These are phyloP conservation scores for Phymatotrichopsis omnivora DNA, from an alignment of 2,329 filamentous ascomycete species.

Conservation along the genomic window DNA sequence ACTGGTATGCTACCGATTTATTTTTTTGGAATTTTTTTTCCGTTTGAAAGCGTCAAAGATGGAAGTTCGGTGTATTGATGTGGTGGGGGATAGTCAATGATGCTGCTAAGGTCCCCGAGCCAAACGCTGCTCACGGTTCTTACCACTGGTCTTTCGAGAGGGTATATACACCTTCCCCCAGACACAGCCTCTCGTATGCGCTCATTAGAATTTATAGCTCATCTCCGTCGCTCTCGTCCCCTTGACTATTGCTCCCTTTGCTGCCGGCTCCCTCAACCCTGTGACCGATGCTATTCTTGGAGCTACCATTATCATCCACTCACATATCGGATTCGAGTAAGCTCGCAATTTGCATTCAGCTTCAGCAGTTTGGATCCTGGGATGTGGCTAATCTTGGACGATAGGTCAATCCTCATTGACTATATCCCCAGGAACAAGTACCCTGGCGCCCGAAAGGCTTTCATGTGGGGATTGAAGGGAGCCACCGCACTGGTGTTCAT, in stretches of 20 bases:
- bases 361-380: too few relatives aligned
- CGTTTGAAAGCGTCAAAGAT: conserved; percentile 13
- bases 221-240: conserved; percentile 74
- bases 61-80: conserved; percentile 5
- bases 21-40: too few relatives aligned
- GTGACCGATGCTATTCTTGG: conserved; percentile 77
- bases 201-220: conserved; percentile 35
- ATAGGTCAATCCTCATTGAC: conserved; percentile 57
- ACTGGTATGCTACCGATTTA: conserved; percentile 51
- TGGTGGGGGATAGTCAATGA: conserved; percentile 62
- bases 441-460: conserved; percentile 54
- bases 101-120: conserved; percentile 60
- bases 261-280: conserved; percentile 82
- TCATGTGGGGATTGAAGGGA: conserved; percentile 68
- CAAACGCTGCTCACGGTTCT: conserved; percentile 72
- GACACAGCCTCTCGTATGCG: background rate
- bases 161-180: conserved; percentile 34
- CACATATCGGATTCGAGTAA: conserved; percentile 87
- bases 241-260: conserved; percentile 82
- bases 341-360: conserved; percentile 29
- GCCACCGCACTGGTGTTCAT: conserved; percentile 73
- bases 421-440: conserved; percentile 60
- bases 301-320: conserved; percentile 75
- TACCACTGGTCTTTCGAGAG: conserved; percentile 98
- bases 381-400: background rate